Evolutionary conservation across 805 yeast genomes (phyloP), one percentile per base, ranked within the genome.

Genomic region (Vanderwaltozyma yarrowii): DNA sequence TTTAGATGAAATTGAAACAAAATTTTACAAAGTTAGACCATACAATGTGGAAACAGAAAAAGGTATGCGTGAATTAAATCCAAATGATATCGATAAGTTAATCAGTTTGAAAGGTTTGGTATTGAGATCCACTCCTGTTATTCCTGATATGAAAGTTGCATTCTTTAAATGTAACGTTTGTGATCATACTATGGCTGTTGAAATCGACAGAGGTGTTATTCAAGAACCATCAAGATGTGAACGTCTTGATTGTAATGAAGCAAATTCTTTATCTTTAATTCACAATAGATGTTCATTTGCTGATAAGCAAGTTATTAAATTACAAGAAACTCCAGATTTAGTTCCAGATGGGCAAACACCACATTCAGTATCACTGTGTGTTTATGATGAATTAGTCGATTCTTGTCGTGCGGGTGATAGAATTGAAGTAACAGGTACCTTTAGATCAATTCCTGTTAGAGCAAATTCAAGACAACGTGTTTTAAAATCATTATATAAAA

Each of bases 271-370:
- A 96, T 76, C 80, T 41, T 65, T 92, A 35, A 72, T 92, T 15
- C 98, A 92, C 62, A 92, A 92, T 60, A 73, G 98, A 49, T 83
- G 95, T 27, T 73, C 85, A 0, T 92, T 89, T 62, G 92, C 94
- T 19, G 96, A 92, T 61, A 92, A 89, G 56, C 99, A 92, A 62
- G 89, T 92, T 21, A 77, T 92, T 48, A 84, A 85, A 52, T 66
- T 92, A 30, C 98, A 92, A 62, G 98, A 92, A 61, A 87, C 95
- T 0, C 96, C 96, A 0, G 98, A 92, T 60, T 70, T 77, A 44
- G 95, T 89, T 13, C 98, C 98, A 4, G 97, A 84, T 63, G 98
- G 98, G 14, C 98, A 92, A 62, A 92, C 98, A 2, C 98, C 98
- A 2, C 98, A 92, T 61, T 80, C 96, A 12, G 84, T 92, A 34